Base-by-base conservation (phyloP, 2,329 filamentous ascomycete species). In the Zymoseptoria pseudotritici region DNA sequence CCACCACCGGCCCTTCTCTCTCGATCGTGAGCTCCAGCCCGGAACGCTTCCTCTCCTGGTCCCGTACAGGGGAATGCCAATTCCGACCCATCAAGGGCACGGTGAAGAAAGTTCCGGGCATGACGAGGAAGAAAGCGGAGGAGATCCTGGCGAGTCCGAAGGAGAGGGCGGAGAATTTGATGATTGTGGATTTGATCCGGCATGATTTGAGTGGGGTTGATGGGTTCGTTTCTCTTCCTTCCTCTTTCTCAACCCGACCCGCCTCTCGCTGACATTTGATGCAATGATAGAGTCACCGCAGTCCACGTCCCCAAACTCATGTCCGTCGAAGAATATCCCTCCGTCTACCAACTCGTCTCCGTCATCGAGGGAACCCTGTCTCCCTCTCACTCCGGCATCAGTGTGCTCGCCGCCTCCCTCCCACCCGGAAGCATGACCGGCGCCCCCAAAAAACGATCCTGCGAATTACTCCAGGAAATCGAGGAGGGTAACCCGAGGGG, bases 41-140 rank as follows among this genome's bases (percentile, higher is more conserved):
- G 0, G 93, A 97, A 75, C 88, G 92, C 2, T 97, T 96, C 71
- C 82, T 97, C 17, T 84, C 83, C 58, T 89, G 85, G 84, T 79
- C 81, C 50, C 77, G 81, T 50, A 65, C 70, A 0, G 86, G 87
- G 0, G 74, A 78, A 50, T 90, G 87, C 71, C 85, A 88, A 62
- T 94, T 97, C 81, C 86, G 92, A 7, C 93, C 93, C 0, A 97
- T 97, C 85, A 97, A 97, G 78, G 93, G 93, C 54, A 97, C 93
- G 0, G 91, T 97, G n/a, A 86, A 86, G 67, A 96, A 96, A 68
- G 83, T 82, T 0, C 77, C 80, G 0, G 79, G 79, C 1, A 85
- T 87, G 46, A 94, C 88, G 0, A 79, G 88, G n/a, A 82, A 81
- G 4, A 82, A 89, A 68, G 92, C 93, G 0, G 85, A 87, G 62